phyloP scores from a whole-genome alignment of 2,329 filamentous ascomycete species.

The Cladosporium sphaerospermum region DNA sequence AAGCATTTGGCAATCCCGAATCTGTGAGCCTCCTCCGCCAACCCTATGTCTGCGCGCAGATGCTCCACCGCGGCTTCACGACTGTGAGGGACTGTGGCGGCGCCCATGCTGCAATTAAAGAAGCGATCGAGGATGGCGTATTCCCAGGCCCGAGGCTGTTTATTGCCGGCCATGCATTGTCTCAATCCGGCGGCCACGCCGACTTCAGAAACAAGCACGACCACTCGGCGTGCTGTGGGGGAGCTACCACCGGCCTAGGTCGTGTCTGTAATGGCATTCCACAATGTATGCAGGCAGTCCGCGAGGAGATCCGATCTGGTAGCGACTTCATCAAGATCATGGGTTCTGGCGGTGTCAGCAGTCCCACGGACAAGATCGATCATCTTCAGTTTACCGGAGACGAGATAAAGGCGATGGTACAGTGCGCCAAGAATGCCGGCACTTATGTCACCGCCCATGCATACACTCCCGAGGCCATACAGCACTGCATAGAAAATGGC shows the following conservation, averaged over 20 bases:
- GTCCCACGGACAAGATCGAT: conserved; percentile 45
- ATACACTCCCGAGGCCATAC: conserved; percentile 48
- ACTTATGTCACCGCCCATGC: conserved; percentile 51
- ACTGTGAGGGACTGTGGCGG: conserved; percentile 51
- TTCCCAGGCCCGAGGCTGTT: conserved; percentile 49
- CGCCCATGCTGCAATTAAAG: conserved; percentile 45
- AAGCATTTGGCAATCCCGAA: conserved; percentile 25
- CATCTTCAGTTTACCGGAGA: conserved; percentile 48
- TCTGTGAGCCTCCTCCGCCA: conserved; percentile 30
- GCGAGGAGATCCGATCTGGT: conserved; percentile 48
- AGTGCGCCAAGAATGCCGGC: conserved; percentile 39
- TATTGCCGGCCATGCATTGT: conserved; percentile 45
- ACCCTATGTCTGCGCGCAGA: conserved; percentile 38
- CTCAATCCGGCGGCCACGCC: conserved; percentile 51
- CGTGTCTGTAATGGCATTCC: conserved; percentile 46
- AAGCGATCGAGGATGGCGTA: conserved; percentile 49
- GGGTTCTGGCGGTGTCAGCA: conserved; percentile 49
- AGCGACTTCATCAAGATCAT: conserved; percentile 57
- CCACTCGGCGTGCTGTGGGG: conserved; percentile 39
- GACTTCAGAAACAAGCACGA: conserved; percentile 42
- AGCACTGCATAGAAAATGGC: conserved; percentile 47
- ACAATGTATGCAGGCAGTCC: conserved; percentile 42
- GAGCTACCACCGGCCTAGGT: conserved; percentile 32
- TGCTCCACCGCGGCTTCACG: conserved; percentile 51
- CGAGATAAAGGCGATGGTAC: conserved; percentile 48